Evolutionary conservation across 306 rosid genomes (phyloP).

Genomic region (Trifolium dubium): DNA sequence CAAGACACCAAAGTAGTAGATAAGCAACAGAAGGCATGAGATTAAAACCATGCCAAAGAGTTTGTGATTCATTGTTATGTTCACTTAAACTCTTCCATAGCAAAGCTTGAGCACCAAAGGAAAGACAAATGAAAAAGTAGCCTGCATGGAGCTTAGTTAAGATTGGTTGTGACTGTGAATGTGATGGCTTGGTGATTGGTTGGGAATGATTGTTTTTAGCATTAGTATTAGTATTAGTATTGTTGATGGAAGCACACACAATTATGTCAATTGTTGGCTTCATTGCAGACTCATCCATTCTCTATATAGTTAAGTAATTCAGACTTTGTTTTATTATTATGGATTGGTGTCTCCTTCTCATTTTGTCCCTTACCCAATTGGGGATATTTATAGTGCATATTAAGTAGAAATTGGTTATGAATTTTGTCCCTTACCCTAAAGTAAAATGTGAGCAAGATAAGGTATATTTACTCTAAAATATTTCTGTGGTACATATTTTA

Average conservation of each 20-base stretch:
- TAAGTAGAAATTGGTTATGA: not conserved
- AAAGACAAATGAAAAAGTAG: conserved; percentile 55
- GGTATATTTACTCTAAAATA: not conserved
- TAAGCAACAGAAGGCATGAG: conserved; percentile 43
- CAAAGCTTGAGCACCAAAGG: conserved; percentile 61
- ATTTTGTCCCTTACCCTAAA: no score
- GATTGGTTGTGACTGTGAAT: conserved; percentile 27
- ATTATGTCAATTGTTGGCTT: conserved; percentile 39
- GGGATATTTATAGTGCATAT: conserved; percentile 7
- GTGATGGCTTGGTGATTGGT: conserved; percentile 32
- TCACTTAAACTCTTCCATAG: conserved; percentile 54
- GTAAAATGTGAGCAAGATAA: not conserved
- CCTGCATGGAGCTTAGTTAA: conserved; percentile 51
- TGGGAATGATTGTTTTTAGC: conserved; percentile 3
- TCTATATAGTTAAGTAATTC: not conserved
- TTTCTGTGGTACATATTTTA: not conserved
- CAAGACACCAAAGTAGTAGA: conserved; percentile 52
- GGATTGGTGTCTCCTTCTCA: conserved; percentile 10
- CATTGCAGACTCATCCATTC: conserved; percentile 29
- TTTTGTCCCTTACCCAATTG: conserved; percentile 4
- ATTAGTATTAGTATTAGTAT: not conserved
- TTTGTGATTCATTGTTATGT: conserved; percentile 41
- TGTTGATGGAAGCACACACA: conserved; percentile 29
- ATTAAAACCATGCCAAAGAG: conserved; percentile 41
- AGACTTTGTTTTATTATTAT: not conserved